Conservation (phyloP, 495 filamentous ascomycete species). For the Polyplosphaeria fusca region DNA sequence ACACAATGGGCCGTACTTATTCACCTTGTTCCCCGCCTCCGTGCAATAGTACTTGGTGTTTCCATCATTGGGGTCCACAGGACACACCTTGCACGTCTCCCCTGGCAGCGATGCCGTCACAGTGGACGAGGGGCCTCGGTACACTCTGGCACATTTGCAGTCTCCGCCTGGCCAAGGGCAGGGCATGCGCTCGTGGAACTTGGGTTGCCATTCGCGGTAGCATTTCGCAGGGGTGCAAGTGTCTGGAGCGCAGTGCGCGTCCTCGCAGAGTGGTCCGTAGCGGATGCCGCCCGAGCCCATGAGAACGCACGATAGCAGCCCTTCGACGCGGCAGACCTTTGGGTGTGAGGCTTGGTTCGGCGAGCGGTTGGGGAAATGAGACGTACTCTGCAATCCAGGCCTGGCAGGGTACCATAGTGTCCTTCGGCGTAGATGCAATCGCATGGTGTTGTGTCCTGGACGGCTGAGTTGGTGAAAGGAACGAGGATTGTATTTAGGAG, state of each 20-base stretch:
- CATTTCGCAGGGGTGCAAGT: not conserved
- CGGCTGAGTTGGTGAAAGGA: not conserved
- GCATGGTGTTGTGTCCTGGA: conserved; percentile 22
- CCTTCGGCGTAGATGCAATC: conserved; percentile 5
- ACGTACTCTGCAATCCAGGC: conserved; percentile 14
- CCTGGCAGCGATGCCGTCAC: conserved; percentile 7
- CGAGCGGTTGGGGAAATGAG: too few relatives aligned
- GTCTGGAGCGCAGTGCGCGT: not conserved
- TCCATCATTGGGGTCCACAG: not conserved
- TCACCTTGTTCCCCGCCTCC: conserved; percentile 19
- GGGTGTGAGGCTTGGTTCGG: too few relatives aligned
- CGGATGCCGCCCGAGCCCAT: conserved; percentile 7
- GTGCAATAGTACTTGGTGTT: conserved; percentile 1
- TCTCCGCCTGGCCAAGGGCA: conserved; percentile 14
- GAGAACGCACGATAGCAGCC: conserved; percentile 9
- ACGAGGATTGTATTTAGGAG: not conserved
- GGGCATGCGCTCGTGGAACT: conserved; percentile 5
- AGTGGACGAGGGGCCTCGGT: not conserved
- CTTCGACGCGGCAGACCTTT: conserved; percentile 7
- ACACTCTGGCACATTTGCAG: conserved; percentile 2
- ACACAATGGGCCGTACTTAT: conserved; percentile 17
- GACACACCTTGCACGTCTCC: conserved; percentile 14
- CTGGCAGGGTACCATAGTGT: not conserved
- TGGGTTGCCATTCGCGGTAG: conserved; percentile 11
- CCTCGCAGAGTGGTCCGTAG: conserved; percentile 14